Conservation (phyloP, 306 rosid species). For the Rosa persica region DNA sequence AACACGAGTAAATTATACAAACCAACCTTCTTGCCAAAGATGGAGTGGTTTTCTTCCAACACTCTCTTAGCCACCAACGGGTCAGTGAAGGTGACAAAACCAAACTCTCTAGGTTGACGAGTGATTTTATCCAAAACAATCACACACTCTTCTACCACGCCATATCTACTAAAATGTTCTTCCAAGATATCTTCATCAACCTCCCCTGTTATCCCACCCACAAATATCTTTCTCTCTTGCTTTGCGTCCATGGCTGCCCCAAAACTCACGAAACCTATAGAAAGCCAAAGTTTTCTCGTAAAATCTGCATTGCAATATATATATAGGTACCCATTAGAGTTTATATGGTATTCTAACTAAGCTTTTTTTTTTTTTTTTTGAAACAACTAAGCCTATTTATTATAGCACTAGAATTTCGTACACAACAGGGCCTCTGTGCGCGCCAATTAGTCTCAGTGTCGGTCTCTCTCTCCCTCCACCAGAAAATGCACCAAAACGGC, state of each 20-base stretch:
- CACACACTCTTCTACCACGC: background rate
- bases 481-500: slow-evolving; percentile 40
- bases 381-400: too few species aligned
- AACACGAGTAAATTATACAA: background rate
- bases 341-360: too few species aligned
- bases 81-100: slow-evolving; percentile 1
- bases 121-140: background rate
- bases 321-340: too few species aligned
- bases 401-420: too few species aligned
- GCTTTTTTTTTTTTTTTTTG: too few species aligned
- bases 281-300: background rate
- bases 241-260: background rate
- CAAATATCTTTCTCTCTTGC: background rate
- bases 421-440: too few species aligned
- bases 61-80: background rate
- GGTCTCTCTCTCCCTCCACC: background rate
- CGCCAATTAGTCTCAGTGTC: background rate
- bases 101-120: background rate
- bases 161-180: background rate
- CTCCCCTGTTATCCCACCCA: background rate
- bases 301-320: background rate
- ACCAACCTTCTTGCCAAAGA: background rate
- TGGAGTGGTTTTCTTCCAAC: background rate
- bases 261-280: background rate
- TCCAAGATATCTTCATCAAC: background rate